These are phyloP conservation scores for Trypanosoma theileri DNA, from an alignment of 208 protist genomes.

Conservation along the genomic window DNA sequence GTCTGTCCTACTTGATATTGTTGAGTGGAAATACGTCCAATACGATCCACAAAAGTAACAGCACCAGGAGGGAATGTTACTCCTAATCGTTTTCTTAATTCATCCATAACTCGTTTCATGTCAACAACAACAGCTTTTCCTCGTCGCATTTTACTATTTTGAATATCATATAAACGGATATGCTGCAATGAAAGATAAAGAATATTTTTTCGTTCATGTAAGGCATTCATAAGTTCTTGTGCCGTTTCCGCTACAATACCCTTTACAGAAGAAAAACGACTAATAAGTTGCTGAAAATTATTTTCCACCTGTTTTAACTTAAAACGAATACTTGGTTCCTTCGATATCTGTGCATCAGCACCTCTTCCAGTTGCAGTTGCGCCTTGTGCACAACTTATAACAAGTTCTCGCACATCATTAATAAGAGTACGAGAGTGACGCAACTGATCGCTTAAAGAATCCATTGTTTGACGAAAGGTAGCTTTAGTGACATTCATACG, in stretches of 20 bases:
- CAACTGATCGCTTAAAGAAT: conserved; percentile 84
- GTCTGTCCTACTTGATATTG: conserved; percentile 86
- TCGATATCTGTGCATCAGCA: conserved; percentile 71
- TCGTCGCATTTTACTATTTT: conserved; percentile 81
- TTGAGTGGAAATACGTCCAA: conserved; percentile 82
- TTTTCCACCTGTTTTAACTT: conserved; percentile 89
- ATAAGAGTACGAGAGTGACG: conserved; percentile 73
- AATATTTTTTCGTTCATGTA: conserved; percentile 90
- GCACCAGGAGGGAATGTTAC: conserved; percentile 78
- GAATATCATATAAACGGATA: conserved; percentile 89
- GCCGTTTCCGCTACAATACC: conserved; percentile 84
- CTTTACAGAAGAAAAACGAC: conserved; percentile 83
- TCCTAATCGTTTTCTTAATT: conserved; percentile 62
- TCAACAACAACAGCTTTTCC: conserved; percentile 72
- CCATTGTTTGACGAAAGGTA: conserved; percentile 89
- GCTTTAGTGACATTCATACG: conserved; percentile 70
- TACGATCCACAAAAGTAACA: conserved; percentile 82
- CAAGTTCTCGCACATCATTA: conserved; percentile 68
- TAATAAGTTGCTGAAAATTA: conserved; percentile 88
- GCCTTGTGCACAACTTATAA: conserved; percentile 55
- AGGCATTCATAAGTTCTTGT: conserved; percentile 81
- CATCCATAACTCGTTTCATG: conserved; percentile 57
- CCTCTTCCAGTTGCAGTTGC: conserved; percentile 27
- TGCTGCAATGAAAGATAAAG: conserved; percentile 92
- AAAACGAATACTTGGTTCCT: conserved; percentile 85